Evolutionary conservation across 192 early-diverging fungal species (phyloP).

Genomic region (Entrophospora sp.): DNA sequence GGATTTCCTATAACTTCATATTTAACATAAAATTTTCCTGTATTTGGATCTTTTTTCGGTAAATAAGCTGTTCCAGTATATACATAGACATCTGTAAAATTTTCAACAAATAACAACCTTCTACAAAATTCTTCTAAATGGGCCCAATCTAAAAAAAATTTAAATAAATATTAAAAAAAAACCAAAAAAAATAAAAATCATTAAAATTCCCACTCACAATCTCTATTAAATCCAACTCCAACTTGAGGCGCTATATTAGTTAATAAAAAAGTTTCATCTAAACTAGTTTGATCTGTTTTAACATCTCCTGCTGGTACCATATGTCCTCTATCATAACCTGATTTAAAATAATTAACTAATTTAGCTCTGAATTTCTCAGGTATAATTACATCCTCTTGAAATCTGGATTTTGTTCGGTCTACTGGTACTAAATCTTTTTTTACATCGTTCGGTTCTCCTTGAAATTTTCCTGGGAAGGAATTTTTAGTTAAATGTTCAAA

Average conservation of each 20-base stretch:
- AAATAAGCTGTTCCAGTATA: conserved; percentile 83
- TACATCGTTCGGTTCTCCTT: too few relatives aligned
- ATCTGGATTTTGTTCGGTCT: conserved; percentile 59
- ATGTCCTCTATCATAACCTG: conserved; percentile 87
- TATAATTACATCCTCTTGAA: conserved; percentile 70
- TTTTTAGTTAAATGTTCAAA: too few relatives aligned
- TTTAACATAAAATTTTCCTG: conserved; percentile 64
- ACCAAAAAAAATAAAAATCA: neutral
- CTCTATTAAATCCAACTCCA: conserved; percentile 82
- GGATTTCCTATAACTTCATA: conserved; percentile 85
- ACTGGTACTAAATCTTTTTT: too few relatives aligned
- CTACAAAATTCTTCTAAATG: conserved; percentile 78
- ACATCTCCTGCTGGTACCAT: conserved; percentile 88
- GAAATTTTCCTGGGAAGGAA: too few relatives aligned
- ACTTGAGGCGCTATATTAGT: conserved; percentile 78
- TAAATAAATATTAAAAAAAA: neutral
- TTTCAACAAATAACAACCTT: conserved; percentile 41
- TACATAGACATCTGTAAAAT: conserved; percentile 77
- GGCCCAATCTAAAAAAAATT: conserved; percentile 61
- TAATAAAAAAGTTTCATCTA: conserved; percentile 83
- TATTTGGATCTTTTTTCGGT: conserved; percentile 54
- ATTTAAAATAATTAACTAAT: conserved; percentile 69
- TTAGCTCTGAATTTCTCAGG: conserved; percentile 67
- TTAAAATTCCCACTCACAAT: conserved; percentile 45
- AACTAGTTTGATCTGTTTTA: conserved; percentile 55